Evolutionary conservation across 2,329 filamentous ascomycete genomes (phyloP).

Genomic region (Beauveria bassiana): DNA sequence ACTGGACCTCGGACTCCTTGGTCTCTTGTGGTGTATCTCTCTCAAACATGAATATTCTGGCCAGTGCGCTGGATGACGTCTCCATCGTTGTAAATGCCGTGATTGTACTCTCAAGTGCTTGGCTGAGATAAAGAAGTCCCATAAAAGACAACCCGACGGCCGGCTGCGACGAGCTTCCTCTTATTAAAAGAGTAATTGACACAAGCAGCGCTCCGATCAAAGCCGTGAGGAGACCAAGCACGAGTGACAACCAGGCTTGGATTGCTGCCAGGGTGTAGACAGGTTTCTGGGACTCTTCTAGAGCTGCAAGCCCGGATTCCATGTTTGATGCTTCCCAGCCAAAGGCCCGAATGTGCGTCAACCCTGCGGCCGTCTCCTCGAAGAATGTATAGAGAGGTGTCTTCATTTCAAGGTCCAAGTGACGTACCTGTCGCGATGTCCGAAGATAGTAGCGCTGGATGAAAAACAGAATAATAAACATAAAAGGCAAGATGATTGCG

Average conservation of each 20-base stretch:
- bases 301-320: not conserved
- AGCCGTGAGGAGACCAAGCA: not conserved
- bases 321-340: conserved; percentile 11
- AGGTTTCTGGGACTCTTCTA: not conserved
- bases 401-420: conserved; percentile 45
- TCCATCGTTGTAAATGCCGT: not conserved
- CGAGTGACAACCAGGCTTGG: not conserved
- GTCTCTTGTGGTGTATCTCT: not conserved
- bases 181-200: not conserved
- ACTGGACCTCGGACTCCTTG: not conserved
- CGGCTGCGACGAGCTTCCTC: not conserved
- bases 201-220: not conserved
- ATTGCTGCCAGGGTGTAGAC: not conserved
- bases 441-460: conserved; percentile 28
- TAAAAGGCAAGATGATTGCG: not conserved
- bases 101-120: not conserved
- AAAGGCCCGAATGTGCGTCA: conserved; percentile 19
- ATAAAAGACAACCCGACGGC: not conserved
- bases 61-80: not conserved
- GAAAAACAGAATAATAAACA: conserved; percentile 9
- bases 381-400: conserved; percentile 35
- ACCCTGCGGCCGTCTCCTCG: conserved; percentile 25
- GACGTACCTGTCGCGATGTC: conserved; percentile 46
- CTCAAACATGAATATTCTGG: not conserved
- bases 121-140: not conserved